Evolutionary conservation across 2,329 filamentous ascomycete genomes (phyloP).

Genomic region (Fusarium falciforme): DNA sequence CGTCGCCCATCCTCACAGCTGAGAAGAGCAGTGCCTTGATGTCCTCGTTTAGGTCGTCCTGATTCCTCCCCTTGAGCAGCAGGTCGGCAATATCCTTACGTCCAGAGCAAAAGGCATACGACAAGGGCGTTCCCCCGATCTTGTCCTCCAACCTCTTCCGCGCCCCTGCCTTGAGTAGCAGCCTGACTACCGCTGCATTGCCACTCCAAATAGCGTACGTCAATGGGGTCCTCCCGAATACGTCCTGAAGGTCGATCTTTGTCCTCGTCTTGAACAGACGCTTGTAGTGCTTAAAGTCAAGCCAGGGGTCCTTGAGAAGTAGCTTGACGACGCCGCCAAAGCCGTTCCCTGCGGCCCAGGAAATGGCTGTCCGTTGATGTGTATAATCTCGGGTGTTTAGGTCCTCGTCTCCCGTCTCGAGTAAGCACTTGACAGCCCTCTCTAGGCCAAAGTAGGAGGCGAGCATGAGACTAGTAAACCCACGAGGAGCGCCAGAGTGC

Average conservation of each 20-base stretch:
- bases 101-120: constrained; percentile 5
- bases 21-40: neutral
- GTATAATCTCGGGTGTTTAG: neutral
- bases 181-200: constrained; percentile 6
- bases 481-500: neutral
- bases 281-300: neutral
- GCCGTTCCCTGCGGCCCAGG: constrained; percentile 14
- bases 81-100: neutral
- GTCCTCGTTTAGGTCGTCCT: neutral
- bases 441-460: constrained; percentile 7
- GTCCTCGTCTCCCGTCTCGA: neutral
- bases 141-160: neutral
- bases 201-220: constrained; percentile 16
- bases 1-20: neutral
- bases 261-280: constrained; percentile 4
- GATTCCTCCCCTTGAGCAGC: neutral
- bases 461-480: neutral
- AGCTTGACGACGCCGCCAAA: constrained; percentile 4
- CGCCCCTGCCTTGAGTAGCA: constrained; percentile 4
- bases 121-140: constrained; percentile 10
- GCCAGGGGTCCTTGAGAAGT: neutral
- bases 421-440: neutral
- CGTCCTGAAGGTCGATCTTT: neutral
- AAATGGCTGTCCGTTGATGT: neutral
- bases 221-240: neutral